phyloP scores from a whole-genome alignment of 2,329 filamentous ascomycete species.

The Ophiosphaerella herpotricha region DNA sequence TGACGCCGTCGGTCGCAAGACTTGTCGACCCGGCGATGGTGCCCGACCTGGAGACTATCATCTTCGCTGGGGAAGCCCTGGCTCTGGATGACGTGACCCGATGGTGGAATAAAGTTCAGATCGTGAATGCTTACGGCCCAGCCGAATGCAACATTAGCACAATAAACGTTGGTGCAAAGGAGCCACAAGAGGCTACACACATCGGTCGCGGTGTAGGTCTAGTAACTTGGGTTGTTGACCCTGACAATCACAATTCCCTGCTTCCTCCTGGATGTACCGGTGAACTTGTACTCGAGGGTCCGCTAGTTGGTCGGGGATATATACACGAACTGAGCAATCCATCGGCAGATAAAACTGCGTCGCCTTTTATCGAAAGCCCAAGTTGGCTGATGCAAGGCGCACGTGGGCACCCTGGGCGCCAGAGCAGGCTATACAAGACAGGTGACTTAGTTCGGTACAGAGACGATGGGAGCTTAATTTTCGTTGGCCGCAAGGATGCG shows the following conservation, averaged over 20 bases:
- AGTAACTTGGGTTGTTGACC: slow-evolving; percentile 28
- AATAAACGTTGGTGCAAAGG: too few relatives aligned
- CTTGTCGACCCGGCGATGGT: too few relatives aligned
- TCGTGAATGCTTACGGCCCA: too few relatives aligned
- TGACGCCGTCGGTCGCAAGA: too few relatives aligned
- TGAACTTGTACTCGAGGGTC: slow-evolving; percentile 24
- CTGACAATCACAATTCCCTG: slow-evolving; percentile 12
- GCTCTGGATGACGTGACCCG: too few relatives aligned
- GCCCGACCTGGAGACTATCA: too few relatives aligned
- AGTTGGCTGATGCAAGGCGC: not conserved
- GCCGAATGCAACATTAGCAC: not conserved
- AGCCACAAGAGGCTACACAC: too few relatives aligned
- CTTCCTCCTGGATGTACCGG: slow-evolving; percentile 14
- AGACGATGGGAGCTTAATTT: slow-evolving; percentile 15
- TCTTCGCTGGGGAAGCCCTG: too few relatives aligned
- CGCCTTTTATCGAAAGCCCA: not conserved
- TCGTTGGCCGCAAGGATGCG: slow-evolving; percentile 17
- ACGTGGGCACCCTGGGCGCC: not conserved
- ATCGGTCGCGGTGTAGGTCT: too few relatives aligned
- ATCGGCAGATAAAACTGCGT: slow-evolving; percentile 7
- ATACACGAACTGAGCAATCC: too few relatives aligned
- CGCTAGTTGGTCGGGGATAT: not conserved
- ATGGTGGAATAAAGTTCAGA: too few relatives aligned
- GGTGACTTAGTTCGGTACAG: slow-evolving; percentile 18
- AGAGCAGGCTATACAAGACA: slow-evolving; percentile 14